phyloP scores from a whole-genome alignment of 345 rosid genomes.

The Lagerstroemia speciosa region DNA sequence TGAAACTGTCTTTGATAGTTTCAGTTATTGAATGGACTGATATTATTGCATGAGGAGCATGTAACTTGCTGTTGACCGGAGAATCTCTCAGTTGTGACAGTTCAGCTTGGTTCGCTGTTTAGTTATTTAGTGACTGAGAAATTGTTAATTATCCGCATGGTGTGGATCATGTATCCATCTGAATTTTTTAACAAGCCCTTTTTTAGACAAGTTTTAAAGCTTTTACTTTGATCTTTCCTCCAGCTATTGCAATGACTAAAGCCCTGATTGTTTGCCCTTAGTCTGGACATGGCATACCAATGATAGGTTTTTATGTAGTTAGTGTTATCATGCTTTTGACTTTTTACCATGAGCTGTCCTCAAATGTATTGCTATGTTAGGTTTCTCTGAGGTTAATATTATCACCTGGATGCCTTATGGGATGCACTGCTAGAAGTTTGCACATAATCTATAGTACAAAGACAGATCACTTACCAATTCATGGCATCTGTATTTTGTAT shows the following conservation, averaged over 20 bases:
- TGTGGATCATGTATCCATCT: not conserved
- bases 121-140: not conserved
- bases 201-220: not conserved
- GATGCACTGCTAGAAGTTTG: not conserved
- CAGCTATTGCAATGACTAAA: not conserved
- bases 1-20: not conserved
- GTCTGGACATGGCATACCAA: not conserved
- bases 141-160: not conserved
- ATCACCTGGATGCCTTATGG: not conserved
- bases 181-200: not conserved
- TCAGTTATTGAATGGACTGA: not conserved
- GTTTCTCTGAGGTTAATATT: not conserved
- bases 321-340: not conserved
- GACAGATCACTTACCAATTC: not conserved
- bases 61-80: not conserved
- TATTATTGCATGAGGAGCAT: not conserved
- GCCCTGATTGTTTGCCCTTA: not conserved
- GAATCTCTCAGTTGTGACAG: not conserved
- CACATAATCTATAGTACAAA: not conserved
- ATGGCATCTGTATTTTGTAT: not conserved
- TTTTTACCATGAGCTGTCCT: not conserved
- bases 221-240: not conserved
- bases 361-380: not conserved
- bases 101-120: not conserved
- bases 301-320: not conserved